Evolutionary conservation across 495 filamentous ascomycete species (phyloP).

Genomic region (Penicillium coprophilum): DNA sequence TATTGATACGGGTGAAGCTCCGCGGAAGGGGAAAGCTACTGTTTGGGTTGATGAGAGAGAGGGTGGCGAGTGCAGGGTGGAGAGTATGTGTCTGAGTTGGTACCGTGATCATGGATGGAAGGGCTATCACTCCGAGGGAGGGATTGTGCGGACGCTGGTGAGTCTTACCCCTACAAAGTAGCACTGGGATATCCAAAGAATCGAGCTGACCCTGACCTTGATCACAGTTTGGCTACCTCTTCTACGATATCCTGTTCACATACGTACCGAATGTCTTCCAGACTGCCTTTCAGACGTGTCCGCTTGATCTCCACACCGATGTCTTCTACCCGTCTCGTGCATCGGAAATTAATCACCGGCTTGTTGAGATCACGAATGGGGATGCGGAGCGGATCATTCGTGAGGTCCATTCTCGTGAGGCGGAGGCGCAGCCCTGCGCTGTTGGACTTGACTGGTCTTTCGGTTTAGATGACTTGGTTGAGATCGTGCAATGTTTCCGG

Average conservation of each 20-base stretch:
- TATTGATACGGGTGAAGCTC: constrained; percentile 57
- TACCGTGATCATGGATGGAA: constrained; percentile 88
- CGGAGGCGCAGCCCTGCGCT: constrained; percentile 71
- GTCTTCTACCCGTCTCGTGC: constrained; percentile 83
- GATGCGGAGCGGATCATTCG: constrained; percentile 64
- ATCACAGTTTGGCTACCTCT: constrained; percentile 73
- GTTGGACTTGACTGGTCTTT: constrained; percentile 92
- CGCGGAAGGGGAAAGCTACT: constrained; percentile 62
- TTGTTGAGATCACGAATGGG: constrained; percentile 83
- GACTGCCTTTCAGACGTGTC: constrained; percentile 89
- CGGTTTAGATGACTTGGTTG: constrained; percentile 72
- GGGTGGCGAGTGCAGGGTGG: constrained; percentile 74
- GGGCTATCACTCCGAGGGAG: constrained; percentile 89
- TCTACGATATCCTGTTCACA: constrained; percentile 90
- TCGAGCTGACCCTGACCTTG: neutral
- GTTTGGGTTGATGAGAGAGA: constrained; percentile 79
- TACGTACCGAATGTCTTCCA: constrained; percentile 97
- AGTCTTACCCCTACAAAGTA: constrained; percentile 6
- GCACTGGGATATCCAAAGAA: neutral
- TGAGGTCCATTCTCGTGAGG: constrained; percentile 62
- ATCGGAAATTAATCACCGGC: constrained; percentile 84
- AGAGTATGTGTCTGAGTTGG: constrained; percentile 87
- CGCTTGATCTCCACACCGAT: constrained; percentile 89
- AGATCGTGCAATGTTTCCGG: constrained; percentile 77
- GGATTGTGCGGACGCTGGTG: constrained; percentile 80